phyloP scores from a whole-genome alignment of 2,329 filamentous ascomycete genomes.

The Colletotrichum tropicicola region DNA sequence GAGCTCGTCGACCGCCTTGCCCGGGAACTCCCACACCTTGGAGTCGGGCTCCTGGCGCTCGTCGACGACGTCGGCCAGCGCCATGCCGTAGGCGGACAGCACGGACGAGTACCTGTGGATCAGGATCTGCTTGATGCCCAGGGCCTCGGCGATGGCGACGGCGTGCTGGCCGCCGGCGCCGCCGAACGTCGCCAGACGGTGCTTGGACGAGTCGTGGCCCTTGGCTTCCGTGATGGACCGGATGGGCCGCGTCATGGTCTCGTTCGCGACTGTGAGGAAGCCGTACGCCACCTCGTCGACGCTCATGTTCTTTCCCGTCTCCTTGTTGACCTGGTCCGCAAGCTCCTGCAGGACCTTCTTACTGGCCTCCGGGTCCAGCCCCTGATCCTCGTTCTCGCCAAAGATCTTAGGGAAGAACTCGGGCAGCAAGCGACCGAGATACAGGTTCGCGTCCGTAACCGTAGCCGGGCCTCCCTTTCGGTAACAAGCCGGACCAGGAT shows the following conservation, averaged over 20 bases:
- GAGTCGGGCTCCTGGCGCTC: slow-evolving; percentile 85
- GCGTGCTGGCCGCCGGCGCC: slow-evolving; percentile 93
- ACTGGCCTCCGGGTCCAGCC: slow-evolving; percentile 80
- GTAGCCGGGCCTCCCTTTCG: slow-evolving; percentile 88
- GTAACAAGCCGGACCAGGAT: slow-evolving; percentile 91
- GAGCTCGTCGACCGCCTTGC: slow-evolving; percentile 68
- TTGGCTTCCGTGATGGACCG: slow-evolving; percentile 91
- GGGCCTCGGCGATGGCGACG: slow-evolving; percentile 85
- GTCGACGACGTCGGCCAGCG: slow-evolving; percentile 90
- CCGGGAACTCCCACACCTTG: slow-evolving; percentile 66
- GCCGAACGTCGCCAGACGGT: slow-evolving; percentile 91
- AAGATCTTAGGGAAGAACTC: slow-evolving; percentile 98
- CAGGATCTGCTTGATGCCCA: slow-evolving; percentile 87
- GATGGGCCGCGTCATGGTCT: slow-evolving; percentile 91
- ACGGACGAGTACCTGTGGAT: slow-evolving; percentile 90
- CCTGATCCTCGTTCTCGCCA: slow-evolving; percentile 85
- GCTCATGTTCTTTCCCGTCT: slow-evolving; percentile 76
- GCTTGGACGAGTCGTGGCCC: slow-evolving; percentile 89
- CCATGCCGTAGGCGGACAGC: slow-evolving; percentile 92
- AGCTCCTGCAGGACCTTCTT: slow-evolving; percentile 79
- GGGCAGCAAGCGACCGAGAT: slow-evolving; percentile 83
- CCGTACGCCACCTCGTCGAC: slow-evolving; percentile 89
- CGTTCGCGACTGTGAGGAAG: slow-evolving; percentile 89
- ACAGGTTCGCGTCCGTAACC: slow-evolving; percentile 93
- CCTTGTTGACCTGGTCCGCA: slow-evolving; percentile 79